Conservation (phyloP, 441 rosid genomes). For the Eruca vesicaria region DNA sequence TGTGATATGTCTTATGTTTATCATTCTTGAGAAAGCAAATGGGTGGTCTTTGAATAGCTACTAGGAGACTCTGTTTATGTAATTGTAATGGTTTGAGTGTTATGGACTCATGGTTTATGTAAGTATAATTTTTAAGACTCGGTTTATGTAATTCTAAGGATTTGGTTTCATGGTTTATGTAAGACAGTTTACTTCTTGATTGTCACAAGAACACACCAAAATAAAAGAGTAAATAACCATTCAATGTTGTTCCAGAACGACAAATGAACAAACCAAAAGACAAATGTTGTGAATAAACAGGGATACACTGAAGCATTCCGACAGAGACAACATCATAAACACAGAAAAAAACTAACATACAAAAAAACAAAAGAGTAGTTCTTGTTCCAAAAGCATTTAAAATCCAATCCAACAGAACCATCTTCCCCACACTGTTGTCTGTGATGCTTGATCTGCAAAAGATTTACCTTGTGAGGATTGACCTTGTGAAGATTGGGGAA, state of each 20-base stretch:
- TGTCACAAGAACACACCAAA: too few relatives aligned
- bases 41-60: not conserved
- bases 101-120: not conserved
- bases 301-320: not conserved
- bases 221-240: too few relatives aligned
- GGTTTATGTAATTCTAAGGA: not conserved
- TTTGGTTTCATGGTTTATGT: too few relatives aligned
- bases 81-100: not conserved
- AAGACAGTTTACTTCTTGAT: too few relatives aligned
- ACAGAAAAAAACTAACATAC: not conserved
- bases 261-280: not conserved
- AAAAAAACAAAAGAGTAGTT: not conserved
- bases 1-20: not conserved
- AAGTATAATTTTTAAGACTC: not conserved
- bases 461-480: not conserved
- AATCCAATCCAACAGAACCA: not conserved
- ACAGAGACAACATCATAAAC: not conserved
- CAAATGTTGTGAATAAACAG: too few relatives aligned
- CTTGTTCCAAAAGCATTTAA: not conserved
- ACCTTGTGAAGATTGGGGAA: not conserved
- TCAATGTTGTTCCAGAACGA: too few relatives aligned
- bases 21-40: not conserved
- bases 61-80: not conserved
- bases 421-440: not conserved
- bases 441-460: not conserved